Evolutionary conservation across 2,329 filamentous ascomycete genomes (phyloP).

Genomic region (Aureobasidium lini): DNA sequence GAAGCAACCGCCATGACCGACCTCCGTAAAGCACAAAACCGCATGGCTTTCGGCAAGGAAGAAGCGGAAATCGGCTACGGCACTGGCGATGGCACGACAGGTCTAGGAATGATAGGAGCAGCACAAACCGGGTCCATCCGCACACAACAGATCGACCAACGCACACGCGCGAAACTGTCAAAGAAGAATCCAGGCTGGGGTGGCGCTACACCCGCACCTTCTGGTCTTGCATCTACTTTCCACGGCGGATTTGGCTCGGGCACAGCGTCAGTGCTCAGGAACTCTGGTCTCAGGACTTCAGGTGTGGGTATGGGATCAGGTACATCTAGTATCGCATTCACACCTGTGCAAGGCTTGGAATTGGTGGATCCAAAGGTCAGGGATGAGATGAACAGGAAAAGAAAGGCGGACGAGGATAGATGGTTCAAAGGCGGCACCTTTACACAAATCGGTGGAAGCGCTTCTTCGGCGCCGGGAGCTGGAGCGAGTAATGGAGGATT

Average conservation of each 20-base stretch:
- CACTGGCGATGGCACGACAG: slow-evolving; percentile 73
- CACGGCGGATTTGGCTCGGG: slow-evolving; percentile 65
- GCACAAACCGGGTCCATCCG: slow-evolving; percentile 83
- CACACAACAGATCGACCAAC: slow-evolving; percentile 80
- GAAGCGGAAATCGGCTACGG: slow-evolving; percentile 91
- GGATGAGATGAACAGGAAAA: slow-evolving; percentile 79
- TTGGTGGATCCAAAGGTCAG: slow-evolving; percentile 89
- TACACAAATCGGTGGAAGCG: slow-evolving; percentile 65
- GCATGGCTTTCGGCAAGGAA: slow-evolving; percentile 92
- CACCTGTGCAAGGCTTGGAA: slow-evolving; percentile 88
- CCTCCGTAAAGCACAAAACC: slow-evolving; percentile 88
- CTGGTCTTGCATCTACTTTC: slow-evolving; percentile 68
- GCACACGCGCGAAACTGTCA: slow-evolving; percentile 85
- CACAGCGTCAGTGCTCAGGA: slow-evolving; percentile 62
- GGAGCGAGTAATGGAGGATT: slow-evolving; percentile 45
- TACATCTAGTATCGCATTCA: slow-evolving; percentile 78
- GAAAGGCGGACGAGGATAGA: slow-evolving; percentile 87
- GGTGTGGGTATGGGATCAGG: slow-evolving; percentile 60
- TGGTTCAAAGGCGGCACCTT: slow-evolving; percentile 99
- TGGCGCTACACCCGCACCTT: slow-evolving; percentile 41
- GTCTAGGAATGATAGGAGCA: slow-evolving; percentile 92
- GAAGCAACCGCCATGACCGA: slow-evolving; percentile 97
- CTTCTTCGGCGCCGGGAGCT: slow-evolving; percentile 28
- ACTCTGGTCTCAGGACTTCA: slow-evolving; percentile 70
- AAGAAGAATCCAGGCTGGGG: slow-evolving; percentile 98